Conservation (phyloP, 1,284 basidiomycete species). For the Trametes hirsuta region DNA sequence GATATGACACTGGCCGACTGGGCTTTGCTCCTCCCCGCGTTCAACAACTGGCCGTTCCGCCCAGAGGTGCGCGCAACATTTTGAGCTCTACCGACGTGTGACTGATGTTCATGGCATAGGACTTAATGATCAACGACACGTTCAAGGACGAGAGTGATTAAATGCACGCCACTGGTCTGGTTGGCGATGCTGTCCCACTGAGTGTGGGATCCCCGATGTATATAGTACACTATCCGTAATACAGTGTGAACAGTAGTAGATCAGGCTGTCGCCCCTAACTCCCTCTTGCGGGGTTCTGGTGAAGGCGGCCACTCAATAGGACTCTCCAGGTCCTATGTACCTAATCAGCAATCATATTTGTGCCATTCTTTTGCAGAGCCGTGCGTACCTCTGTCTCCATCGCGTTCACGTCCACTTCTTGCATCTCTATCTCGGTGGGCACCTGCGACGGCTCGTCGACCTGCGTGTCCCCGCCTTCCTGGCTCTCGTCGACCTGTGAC, state of each 20-base stretch:
- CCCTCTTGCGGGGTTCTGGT: slow-evolving; percentile 24
- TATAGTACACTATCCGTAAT: neutral
- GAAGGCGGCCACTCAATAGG: slow-evolving; percentile 42
- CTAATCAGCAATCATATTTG: neutral
- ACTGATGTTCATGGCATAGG: slow-evolving; percentile 11
- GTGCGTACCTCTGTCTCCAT: slow-evolving; percentile 18
- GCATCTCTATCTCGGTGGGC: slow-evolving; percentile 20
- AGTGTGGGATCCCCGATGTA: neutral
- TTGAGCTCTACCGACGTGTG: neutral
- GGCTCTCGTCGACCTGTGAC: slow-evolving; percentile 12
- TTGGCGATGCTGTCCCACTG: neutral
- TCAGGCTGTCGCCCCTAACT: slow-evolving; percentile 17
- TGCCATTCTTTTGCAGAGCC: neutral
- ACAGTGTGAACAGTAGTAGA: neutral
- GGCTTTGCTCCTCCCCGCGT: slow-evolving; percentile 61
- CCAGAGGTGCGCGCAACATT: slow-evolving; percentile 51
- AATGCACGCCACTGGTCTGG: neutral
- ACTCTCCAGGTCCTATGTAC: slow-evolving; percentile 17
- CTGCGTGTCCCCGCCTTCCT: neutral
- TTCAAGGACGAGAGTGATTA: slow-evolving; percentile 19
- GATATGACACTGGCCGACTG: slow-evolving; percentile 64
- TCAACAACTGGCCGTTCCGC: slow-evolving; percentile 78
- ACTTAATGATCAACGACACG: slow-evolving; percentile 32
- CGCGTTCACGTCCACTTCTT: slow-evolving; percentile 4
- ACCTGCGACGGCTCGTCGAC: slow-evolving; percentile 22